Evolutionary conservation across 371 early-diverging fungal genomes (phyloP).

Genomic region (Actinomortierella ambigua): DNA sequence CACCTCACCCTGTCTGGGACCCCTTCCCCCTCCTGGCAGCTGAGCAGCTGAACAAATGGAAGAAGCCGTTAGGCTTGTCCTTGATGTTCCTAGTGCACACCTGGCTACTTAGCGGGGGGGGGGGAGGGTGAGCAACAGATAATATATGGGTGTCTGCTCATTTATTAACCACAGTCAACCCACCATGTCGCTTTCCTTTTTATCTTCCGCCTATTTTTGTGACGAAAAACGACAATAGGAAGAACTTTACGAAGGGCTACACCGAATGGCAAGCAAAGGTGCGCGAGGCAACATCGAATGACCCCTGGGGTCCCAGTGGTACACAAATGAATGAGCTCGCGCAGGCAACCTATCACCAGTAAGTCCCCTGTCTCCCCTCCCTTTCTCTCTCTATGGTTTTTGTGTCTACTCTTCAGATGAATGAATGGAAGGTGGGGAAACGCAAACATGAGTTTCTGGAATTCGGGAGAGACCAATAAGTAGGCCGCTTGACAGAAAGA

Average conservation of each 20-base stretch:
- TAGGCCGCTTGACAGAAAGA: not conserved
- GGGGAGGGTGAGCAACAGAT: too few species aligned
- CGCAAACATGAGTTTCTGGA: too few species aligned
- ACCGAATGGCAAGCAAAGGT: slow-evolving; percentile 96
- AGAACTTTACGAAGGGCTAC: slow-evolving; percentile 96
- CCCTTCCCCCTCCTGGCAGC: too few species aligned
- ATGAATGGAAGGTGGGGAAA: too few species aligned
- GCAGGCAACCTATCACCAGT: slow-evolving; percentile 85
- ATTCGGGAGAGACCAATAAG: too few species aligned
- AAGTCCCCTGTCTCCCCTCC: slow-evolving; percentile 37
- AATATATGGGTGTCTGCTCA: too few species aligned
- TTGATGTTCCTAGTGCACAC: too few species aligned
- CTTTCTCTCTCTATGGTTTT: not conserved
- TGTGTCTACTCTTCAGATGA: not conserved
- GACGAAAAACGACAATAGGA: slow-evolving; percentile 75
- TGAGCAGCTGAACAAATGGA: too few species aligned
- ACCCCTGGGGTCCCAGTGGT: slow-evolving; percentile 88
- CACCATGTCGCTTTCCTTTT: not conserved
- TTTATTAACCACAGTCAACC: too few species aligned
- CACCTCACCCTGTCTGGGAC: too few species aligned
- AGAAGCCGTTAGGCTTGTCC: too few species aligned
- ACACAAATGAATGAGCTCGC: slow-evolving; percentile 90
- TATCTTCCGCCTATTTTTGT: not conserved
- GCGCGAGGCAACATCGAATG: slow-evolving; percentile 93
- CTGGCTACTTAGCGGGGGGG: too few species aligned